These are phyloP conservation scores for Penicillium waksmanii DNA, from an alignment of 495 filamentous ascomycete species.

Conservation along the genomic window DNA sequence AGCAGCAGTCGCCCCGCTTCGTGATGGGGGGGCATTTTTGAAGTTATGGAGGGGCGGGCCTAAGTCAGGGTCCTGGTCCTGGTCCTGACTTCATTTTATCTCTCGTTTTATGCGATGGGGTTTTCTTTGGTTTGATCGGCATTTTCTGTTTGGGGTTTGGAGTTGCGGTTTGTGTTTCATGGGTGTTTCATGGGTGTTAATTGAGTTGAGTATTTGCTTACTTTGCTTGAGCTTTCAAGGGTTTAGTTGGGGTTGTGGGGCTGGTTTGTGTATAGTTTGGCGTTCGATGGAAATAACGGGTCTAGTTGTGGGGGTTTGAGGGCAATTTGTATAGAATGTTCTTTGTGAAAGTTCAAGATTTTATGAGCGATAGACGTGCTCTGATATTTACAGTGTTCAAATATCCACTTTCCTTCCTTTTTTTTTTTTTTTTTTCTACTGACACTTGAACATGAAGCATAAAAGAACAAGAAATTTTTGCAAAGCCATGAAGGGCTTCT, in stretches of 20 bases:
- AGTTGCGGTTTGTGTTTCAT: not conserved
- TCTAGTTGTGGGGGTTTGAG: not conserved
- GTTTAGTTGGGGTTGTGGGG: not conserved
- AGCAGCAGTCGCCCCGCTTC: constrained; percentile 28
- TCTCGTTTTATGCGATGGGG: constrained; percentile 1
- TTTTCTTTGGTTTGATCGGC: not conserved
- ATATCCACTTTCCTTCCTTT: not conserved
- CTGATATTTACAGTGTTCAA: not conserved
- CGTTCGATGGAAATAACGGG: not conserved
- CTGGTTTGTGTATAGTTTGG: not conserved
- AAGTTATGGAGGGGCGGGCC: constrained; percentile 51
- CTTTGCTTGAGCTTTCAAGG: not conserved
- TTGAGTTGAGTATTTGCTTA: not conserved
- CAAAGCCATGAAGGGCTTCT: too few species aligned
- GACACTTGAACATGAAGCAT: not conserved
- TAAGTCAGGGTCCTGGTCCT: constrained; percentile 15
- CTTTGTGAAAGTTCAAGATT: not conserved
- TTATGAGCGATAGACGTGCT: not conserved
- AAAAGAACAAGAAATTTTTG: not conserved
- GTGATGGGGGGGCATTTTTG: constrained; percentile 54
- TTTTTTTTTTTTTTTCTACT: too few species aligned
- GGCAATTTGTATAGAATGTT: not conserved
- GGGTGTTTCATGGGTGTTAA: not conserved
- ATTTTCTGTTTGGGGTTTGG: not conserved
- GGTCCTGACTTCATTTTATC: constrained; percentile 5